A percentile compares a stretch with the other conserved stretches of the same genome.
Conservation (phyloP, 331 rosid species). For the Prunus yedoensis region DNA sequence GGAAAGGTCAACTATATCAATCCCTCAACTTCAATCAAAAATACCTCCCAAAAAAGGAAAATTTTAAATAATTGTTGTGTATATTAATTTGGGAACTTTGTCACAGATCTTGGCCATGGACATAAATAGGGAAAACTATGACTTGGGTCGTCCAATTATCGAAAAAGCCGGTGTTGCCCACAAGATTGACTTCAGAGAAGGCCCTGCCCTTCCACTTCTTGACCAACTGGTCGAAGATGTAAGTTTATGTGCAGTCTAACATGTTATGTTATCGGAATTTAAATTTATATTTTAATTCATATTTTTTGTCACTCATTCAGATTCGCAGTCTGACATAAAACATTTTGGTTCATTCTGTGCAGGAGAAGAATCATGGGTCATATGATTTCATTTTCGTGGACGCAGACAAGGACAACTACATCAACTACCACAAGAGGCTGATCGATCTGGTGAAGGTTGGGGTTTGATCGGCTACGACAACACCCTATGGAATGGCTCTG, state of each 20-base stretch:
- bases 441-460: conserved; percentile 81
- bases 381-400: conserved; percentile 88
- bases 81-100: background rate
- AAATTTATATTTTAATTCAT: background rate
- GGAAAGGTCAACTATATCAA: conserved; percentile 53
- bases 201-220: conserved; percentile 90
- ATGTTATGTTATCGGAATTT: background rate
- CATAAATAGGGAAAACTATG: conserved; percentile 76
- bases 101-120: conserved; percentile 91
- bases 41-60: background rate
- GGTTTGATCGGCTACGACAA: conserved; percentile 94
- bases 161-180: conserved; percentile 86
- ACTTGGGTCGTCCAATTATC: conserved; percentile 70
- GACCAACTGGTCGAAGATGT: conserved; percentile 71
- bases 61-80: background rate
- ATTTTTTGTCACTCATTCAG: background rate
- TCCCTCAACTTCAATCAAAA: background rate
- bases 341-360: background rate
- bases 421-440: conserved; percentile 83
- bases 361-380: conserved; percentile 80
- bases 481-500: conserved; percentile 91
- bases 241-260: background rate
- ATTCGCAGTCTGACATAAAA: no score
- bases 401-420: conserved; percentile 88
- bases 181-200: conserved; percentile 89